phyloP scores from a whole-genome alignment of 352 stramenopile genomes.

The Phytophthora meadii region DNA sequence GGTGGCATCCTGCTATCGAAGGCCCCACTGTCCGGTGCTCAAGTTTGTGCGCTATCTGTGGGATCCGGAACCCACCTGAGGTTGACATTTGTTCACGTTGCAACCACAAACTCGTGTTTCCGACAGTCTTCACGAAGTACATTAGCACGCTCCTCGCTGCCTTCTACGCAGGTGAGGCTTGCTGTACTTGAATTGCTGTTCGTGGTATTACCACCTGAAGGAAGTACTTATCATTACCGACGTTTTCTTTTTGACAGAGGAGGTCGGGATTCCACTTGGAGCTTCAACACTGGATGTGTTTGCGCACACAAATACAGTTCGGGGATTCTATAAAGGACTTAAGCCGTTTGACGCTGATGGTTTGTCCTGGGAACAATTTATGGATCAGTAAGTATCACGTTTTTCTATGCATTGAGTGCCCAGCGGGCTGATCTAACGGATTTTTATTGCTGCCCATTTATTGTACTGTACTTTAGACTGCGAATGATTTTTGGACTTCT shows the following conservation, averaged over 20 bases:
- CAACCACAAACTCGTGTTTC: constrained; percentile 69
- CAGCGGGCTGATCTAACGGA: constrained; percentile 9
- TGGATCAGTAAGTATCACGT: constrained; percentile 62
- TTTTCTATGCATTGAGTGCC: not conserved
- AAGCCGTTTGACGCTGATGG: constrained; percentile 69
- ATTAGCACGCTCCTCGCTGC: constrained; percentile 70
- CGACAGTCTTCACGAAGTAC: constrained; percentile 82
- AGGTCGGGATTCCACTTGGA: constrained; percentile 78
- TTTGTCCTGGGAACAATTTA: constrained; percentile 67
- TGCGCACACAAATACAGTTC: constrained; percentile 69
- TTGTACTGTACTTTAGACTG: constrained; percentile 47
- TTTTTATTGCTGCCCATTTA: no score
- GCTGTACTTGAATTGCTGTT: not conserved
- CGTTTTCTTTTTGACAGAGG: constrained; percentile 43
- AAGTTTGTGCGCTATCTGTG: constrained; percentile 73
- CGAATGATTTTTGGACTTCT: constrained; percentile 83
- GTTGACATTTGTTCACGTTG: constrained; percentile 60
- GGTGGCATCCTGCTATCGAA: constrained; percentile 85
- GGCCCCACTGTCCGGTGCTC: constrained; percentile 74
- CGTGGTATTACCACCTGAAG: not conserved
- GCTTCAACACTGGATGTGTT: constrained; percentile 77
- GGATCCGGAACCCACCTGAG: constrained; percentile 79
- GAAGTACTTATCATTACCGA: not conserved
- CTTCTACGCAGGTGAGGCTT: constrained; percentile 72
- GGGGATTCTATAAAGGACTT: constrained; percentile 75